Conservation (phyloP, 345 rosid species). For the Euclidium syriacum region DNA sequence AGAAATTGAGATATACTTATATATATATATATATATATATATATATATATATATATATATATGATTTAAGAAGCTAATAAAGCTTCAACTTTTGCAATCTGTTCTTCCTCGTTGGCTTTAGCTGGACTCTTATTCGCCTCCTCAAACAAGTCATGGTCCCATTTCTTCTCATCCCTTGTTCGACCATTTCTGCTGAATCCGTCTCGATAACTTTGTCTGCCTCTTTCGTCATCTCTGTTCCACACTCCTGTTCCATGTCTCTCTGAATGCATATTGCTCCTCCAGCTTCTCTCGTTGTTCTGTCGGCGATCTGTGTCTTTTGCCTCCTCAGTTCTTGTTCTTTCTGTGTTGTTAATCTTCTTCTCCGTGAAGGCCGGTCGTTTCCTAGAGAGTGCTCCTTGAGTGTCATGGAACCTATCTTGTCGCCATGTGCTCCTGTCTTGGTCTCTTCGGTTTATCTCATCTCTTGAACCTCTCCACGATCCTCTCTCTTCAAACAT, state of each 20-base stretch:
- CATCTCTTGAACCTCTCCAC: conserved; percentile 57
- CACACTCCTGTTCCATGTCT: conserved; percentile 37
- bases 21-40: no score
- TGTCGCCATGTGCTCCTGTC: conserved; percentile 50
- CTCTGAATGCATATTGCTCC: conserved; percentile 30
- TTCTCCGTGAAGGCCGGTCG: conserved; percentile 91
- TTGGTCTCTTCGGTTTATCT: conserved; percentile 37
- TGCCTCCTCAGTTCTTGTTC: conserved; percentile 31
- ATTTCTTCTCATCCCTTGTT: conserved; percentile 64
- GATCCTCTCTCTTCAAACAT: conserved; percentile 50
- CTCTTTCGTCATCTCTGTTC: conserved; percentile 53
- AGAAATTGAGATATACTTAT: no score
- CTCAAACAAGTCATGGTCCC: conserved; percentile 91
- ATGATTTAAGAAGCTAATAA: conserved; percentile 71
- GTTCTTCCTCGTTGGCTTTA: conserved; percentile 76
- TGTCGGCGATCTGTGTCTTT: conserved; percentile 38
- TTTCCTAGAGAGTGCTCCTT: conserved; percentile 43
- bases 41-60: no score
- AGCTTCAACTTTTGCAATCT: conserved; percentile 83
- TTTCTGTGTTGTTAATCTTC: conserved; percentile 38
- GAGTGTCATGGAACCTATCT: conserved; percentile 56
- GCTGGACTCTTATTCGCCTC: conserved; percentile 73
- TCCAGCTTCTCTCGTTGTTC: conserved; percentile 47
- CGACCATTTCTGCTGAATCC: conserved; percentile 37
- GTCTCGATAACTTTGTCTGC: conserved; percentile 41